phyloP scores from a whole-genome alignment of 495 filamentous ascomycete genomes.

The Articulospora tetracladia region DNA sequence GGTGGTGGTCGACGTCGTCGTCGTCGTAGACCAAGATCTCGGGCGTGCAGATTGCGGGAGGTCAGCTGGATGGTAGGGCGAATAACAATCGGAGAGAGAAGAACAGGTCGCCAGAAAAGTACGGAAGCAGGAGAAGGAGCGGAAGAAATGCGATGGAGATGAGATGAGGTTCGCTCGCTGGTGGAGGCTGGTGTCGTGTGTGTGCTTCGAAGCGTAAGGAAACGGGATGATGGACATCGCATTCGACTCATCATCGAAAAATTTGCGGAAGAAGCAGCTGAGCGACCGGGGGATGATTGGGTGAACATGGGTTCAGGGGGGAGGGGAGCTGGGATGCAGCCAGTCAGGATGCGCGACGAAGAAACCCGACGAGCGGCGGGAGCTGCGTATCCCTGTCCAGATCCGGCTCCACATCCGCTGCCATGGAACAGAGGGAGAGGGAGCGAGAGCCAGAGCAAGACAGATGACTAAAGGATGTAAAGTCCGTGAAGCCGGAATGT shows the following conservation, averaged over 20 bases:
- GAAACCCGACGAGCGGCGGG: no score
- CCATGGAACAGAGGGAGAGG: not conserved
- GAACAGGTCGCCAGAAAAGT: not conserved
- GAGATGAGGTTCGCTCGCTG: not conserved
- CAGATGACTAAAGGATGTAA: no score
- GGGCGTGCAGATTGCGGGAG: not conserved
- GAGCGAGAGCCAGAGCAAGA: not conserved
- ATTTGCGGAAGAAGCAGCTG: not conserved
- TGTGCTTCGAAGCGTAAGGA: not conserved
- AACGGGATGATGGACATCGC: not conserved
- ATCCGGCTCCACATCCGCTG: conserved; percentile 2
- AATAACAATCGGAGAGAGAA: conserved; percentile 17
- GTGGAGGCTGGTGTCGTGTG: not conserved
- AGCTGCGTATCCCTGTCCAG: not conserved
- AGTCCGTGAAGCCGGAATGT: not conserved
- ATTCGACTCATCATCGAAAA: not conserved
- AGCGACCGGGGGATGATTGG: no score
- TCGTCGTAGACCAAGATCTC: no score
- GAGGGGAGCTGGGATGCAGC: no score
- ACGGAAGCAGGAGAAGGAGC: not conserved
- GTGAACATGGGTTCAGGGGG: no score
- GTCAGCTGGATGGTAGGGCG: conserved; percentile 18
- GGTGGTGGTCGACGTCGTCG: not conserved
- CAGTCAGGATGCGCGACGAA: not conserved
- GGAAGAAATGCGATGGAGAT: no score